A percentile compares a stretch with the other conserved stretches of the same genome.
These are phyloP conservation scores for Neurospora pannonica DNA, from an alignment of 495 filamentous ascomycete species.

Conservation along the genomic window DNA sequence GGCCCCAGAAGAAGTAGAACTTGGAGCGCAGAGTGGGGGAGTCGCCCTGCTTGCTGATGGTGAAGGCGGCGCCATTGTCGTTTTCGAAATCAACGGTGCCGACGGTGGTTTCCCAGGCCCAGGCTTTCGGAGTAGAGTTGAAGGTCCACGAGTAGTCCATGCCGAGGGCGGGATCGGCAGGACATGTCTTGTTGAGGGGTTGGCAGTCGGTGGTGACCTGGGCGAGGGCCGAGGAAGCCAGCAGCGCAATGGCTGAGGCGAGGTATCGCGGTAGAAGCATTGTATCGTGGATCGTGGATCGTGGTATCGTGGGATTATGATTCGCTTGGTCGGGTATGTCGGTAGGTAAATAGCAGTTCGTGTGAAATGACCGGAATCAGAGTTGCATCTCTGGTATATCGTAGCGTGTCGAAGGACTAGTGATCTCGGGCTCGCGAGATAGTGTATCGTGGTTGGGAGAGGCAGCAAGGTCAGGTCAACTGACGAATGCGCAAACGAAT, in stretches of 20 bases:
- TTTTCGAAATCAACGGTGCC: constrained; percentile 44
- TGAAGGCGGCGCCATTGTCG: constrained; percentile 55
- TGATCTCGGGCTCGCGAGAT: background rate
- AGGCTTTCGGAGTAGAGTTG: constrained; percentile 50
- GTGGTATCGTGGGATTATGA: background rate
- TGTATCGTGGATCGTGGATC: background rate
- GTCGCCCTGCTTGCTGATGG: constrained; percentile 58
- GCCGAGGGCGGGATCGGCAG: constrained; percentile 54
- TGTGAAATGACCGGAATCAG: background rate
- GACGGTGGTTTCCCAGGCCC: constrained; percentile 54
- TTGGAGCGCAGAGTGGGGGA: constrained; percentile 64
- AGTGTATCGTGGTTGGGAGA: background rate
- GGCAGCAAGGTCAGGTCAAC: background rate
- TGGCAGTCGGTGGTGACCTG: constrained; percentile 63
- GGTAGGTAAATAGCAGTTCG: background rate
- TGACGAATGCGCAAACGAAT: background rate
- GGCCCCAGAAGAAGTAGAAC: constrained; percentile 73
- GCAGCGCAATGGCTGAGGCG: constrained; percentile 29
- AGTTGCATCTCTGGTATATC: background rate
- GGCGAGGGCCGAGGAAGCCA: constrained; percentile 36
- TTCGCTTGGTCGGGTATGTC: background rate
- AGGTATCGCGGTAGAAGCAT: constrained; percentile 22
- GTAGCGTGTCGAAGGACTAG: background rate
- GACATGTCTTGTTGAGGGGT: constrained; percentile 53
- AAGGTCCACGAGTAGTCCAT: constrained; percentile 48